Evolutionary conservation across 352 stramenopile genomes (phyloP).

Genomic region (Globisporangium iwayamae): DNA sequence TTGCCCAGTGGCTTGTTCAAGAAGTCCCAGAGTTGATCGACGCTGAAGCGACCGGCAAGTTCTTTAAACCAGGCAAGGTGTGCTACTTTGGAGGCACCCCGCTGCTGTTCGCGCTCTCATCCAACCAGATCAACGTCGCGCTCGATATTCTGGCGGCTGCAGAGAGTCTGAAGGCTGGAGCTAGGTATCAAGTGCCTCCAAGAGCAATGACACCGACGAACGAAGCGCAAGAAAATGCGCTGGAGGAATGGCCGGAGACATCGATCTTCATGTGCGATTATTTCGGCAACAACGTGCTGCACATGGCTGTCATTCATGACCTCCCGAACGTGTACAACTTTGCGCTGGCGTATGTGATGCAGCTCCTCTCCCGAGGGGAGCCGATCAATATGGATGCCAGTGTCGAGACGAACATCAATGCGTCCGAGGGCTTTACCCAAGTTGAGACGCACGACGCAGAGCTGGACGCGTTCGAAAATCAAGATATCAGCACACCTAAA

Average conservation of each 20-base stretch:
- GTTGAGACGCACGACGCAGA: constrained; percentile 3
- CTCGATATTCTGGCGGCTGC: constrained; percentile 33
- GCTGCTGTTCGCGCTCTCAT: constrained; percentile 53
- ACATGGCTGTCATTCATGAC: constrained; percentile 56
- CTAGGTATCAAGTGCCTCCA: neutral
- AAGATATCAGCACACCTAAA: neutral
- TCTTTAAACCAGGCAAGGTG: constrained; percentile 42
- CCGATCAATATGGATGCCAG: constrained; percentile 1
- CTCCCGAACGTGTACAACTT: constrained; percentile 59
- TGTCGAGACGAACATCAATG: constrained; percentile 12
- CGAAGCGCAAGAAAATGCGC: constrained; percentile 8
- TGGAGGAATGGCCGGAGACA: constrained; percentile 7
- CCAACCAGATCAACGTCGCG: constrained; percentile 48
- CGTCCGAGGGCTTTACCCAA: neutral
- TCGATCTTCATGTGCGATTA: constrained; percentile 55
- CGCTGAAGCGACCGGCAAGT: constrained; percentile 44
- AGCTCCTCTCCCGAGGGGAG: constrained; percentile 19
- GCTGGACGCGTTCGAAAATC: neutral
- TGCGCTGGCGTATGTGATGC: constrained; percentile 46
- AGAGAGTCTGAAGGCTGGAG: constrained; percentile 17
- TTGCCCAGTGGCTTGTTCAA: constrained; percentile 39
- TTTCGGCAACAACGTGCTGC: constrained; percentile 58
- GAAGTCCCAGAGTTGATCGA: constrained; percentile 35
- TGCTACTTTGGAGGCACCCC: constrained; percentile 66
- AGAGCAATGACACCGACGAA: neutral